Conservation (phyloP, 306 rosid genomes). For the Gastrolobium bilobum region DNA sequence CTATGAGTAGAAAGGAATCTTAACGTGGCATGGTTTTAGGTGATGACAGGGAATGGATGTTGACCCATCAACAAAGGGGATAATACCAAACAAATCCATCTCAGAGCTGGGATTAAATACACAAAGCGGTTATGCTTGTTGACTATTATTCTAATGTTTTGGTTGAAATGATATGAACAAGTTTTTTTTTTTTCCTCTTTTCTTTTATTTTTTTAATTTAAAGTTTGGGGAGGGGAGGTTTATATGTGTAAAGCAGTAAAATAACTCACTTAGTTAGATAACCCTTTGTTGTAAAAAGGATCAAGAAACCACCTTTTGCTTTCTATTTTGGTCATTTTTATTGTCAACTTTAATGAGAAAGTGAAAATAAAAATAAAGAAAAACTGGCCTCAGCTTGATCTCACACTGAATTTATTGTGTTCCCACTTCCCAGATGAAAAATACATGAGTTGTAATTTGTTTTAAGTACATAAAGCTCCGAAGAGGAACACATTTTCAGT, state of each 20-base stretch:
- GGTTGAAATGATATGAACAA: constrained; percentile 65
- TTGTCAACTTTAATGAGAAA: constrained; percentile 54
- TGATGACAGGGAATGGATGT: constrained; percentile 90
- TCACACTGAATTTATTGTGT: constrained; percentile 47
- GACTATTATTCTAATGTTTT: constrained; percentile 58
- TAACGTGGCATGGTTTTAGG: constrained; percentile 83
- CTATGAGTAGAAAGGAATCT: constrained; percentile 71
- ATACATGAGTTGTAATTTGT: constrained; percentile 42
- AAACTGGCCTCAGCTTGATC: constrained; percentile 53
- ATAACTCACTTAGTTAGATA: not conserved
- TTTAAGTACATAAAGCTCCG: constrained; percentile 57
- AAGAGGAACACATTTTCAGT: no score
- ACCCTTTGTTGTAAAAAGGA: constrained; percentile 47
- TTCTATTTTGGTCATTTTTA: constrained; percentile 40
- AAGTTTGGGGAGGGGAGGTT: not conserved
- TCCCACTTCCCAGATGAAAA: constrained; percentile 32
- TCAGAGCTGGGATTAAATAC: constrained; percentile 51
- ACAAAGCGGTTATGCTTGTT: constrained; percentile 64
- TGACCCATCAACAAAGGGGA: constrained; percentile 85
- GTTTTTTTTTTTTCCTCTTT: not conserved
- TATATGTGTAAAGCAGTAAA: not conserved
- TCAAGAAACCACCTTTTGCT: constrained; percentile 47
- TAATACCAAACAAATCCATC: constrained; percentile 84
- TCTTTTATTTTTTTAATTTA: not conserved
- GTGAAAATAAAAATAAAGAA: constrained; percentile 39